Evolutionary conservation across 805 yeast species (phyloP), one percentile per base, ranked within the genome.

Genomic region (Saccharomyces mikatae): DNA sequence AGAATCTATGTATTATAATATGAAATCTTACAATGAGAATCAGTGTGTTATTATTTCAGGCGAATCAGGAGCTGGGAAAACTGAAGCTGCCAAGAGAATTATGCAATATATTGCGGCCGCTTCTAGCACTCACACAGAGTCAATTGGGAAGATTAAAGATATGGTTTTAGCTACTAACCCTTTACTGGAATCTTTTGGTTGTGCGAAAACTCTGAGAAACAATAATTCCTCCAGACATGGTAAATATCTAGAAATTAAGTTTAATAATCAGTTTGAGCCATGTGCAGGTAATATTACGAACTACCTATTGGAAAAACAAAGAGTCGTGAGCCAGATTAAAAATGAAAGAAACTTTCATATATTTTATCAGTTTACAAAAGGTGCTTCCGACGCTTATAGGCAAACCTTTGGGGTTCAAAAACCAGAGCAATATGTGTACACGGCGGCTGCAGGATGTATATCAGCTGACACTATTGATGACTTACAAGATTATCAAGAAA

Each of bases 91-190:
- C 47, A 90, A 90, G 74, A 82, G 92, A 68, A 90, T 90, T 71
- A 90, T 91, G 97, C 97, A 90, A 71, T 90, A 90, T 68, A 85
- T 90, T 60, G 89, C 97, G 44, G 82, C 89, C 22, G 96, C 89
- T 6, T 76, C 80, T n/a, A 68, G 76, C 14, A 72, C 81, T 6
- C 77, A 85, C 13, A 77, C 84, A 41, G 75, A 75, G 10, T 80
- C 80, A 24, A 91, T 92, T 62, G 82, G 85, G 58, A 83, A 82
- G 64, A 89, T 91, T 72, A 92, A 89, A 70, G 96, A 92, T 64
- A 91, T 91, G 94, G 97, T 91, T 8, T 77, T 91, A 61, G 97
- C 98, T 21, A 92, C 97, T 2, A 92, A 91, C 68, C 97, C 97
- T 2, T 87, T 91, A 64, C 87, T 92, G 87, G 98, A 91, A 74